Conservation (phyloP, 1,284 basidiomycete genomes). For the Cystobasidium pallidum region DNA sequence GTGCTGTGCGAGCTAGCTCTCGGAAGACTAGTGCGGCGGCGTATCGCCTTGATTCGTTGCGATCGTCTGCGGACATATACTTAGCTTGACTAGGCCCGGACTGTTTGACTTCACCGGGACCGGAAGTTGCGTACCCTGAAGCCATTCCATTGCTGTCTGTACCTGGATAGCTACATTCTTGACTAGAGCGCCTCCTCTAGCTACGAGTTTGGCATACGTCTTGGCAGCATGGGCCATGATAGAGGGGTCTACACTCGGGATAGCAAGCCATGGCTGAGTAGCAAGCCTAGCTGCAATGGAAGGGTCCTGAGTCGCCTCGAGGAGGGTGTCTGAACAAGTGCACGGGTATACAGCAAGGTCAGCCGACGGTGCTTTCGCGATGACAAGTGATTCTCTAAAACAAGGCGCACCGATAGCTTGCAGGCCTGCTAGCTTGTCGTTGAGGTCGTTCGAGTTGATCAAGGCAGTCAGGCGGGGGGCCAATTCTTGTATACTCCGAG, state of each 20-base stretch:
- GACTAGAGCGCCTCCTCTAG: slow-evolving; percentile 53
- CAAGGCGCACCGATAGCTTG: slow-evolving; percentile 51
- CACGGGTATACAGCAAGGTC: background rate
- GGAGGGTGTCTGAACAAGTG: slow-evolving; percentile 49
- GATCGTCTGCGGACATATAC: slow-evolving; percentile 48
- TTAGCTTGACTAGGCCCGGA: background rate
- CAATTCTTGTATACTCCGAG: slow-evolving; percentile 40
- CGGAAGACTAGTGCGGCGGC: slow-evolving; percentile 86
- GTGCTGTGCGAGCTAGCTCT: slow-evolving; percentile 83
- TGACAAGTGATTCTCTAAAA: background rate
- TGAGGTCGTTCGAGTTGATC: slow-evolving; percentile 51
- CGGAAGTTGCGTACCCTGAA: slow-evolving; percentile 50
- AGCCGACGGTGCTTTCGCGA: background rate
- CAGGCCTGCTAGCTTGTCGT: slow-evolving; percentile 53
- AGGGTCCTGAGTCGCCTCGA: slow-evolving; percentile 51
- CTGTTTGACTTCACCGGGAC: too few species aligned
- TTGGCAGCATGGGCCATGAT: slow-evolving; percentile 56
- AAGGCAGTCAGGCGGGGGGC: slow-evolving; percentile 39
- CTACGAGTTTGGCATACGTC: slow-evolving; percentile 54
- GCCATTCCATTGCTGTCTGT: slow-evolving; percentile 55
- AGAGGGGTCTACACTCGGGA: slow-evolving; percentile 54
- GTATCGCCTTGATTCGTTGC: slow-evolving; percentile 70
- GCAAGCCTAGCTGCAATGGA: slow-evolving; percentile 53
- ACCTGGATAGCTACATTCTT: slow-evolving; percentile 55
- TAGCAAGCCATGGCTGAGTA: slow-evolving; percentile 53